Conservation (phyloP, 192 early-diverging fungal genomes). For the Coemansia furcata region DNA sequence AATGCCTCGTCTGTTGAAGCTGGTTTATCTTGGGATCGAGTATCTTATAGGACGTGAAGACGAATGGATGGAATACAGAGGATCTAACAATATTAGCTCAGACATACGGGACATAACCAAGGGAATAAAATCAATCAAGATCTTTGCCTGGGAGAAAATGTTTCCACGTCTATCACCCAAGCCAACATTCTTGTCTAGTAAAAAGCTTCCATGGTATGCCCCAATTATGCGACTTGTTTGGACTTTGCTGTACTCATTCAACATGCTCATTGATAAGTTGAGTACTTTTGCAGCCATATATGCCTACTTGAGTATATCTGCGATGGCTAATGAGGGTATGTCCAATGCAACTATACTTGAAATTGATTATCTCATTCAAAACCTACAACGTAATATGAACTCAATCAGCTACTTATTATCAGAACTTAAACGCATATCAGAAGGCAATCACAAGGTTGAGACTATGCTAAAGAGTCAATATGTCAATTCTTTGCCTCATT, state of each 20-base stretch:
- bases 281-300: slow-evolving; percentile 10
- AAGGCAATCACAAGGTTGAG: slow-evolving; percentile 13
- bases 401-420: too few species aligned
- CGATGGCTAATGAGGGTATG: background rate
- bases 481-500: slow-evolving; percentile 16
- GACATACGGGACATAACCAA: slow-evolving; percentile 9
- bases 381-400: slow-evolving; percentile 4
- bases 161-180: background rate
- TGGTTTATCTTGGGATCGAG: too few species aligned
- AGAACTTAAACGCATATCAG: background rate
- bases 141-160: slow-evolving; percentile 40
- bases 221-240: slow-evolving; percentile 6
- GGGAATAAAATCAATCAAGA: slow-evolving; percentile 30
- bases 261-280: slow-evolving; percentile 7
- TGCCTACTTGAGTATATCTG: background rate
- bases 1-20: too few species aligned
- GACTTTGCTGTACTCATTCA: slow-evolving; percentile 3
- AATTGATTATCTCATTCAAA: slow-evolving; percentile 2
- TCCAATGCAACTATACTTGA: slow-evolving; percentile 29
- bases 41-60: too few species aligned
- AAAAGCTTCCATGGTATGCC: slow-evolving; percentile 30
- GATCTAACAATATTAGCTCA: too few species aligned
- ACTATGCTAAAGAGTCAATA: slow-evolving; percentile 14
- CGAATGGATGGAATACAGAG: too few species aligned
- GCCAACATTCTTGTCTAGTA: background rate